These are phyloP conservation scores for Hypoxylon lienhwacheense DNA, from an alignment of 495 filamentous ascomycete genomes.

Conservation along the genomic window DNA sequence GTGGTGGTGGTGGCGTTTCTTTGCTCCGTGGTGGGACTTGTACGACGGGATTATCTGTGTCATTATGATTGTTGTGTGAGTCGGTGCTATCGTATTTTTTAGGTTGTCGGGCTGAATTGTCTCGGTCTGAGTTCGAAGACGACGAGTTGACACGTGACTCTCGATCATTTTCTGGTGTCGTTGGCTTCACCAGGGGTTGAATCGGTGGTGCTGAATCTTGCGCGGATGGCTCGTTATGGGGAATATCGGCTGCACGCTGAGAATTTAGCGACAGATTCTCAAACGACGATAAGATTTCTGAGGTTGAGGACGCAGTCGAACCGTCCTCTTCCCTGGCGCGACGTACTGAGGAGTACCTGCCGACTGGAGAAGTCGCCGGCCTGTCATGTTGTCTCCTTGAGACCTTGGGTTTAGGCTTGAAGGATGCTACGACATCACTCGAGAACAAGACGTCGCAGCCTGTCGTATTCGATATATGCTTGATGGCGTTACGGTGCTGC, in stretches of 20 bases:
- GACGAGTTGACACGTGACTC: conserved; percentile 1
- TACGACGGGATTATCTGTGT: conserved; percentile 1
- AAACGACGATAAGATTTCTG: conserved; percentile 37
- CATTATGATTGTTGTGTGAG: conserved; percentile 13
- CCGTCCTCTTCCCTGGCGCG: conserved; percentile 63
- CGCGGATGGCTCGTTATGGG: conserved; percentile 27
- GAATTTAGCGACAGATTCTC: conserved; percentile 40
- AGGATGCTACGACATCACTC: conserved; percentile 57
- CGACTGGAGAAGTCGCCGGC: conserved; percentile 50
- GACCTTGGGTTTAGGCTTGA: conserved; percentile 26
- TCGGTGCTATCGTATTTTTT: conserved; percentile 1
- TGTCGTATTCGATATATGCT: conserved; percentile 72
- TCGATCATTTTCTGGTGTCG: conserved; percentile 4
- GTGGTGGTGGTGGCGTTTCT: background rate
- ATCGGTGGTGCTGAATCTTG: conserved; percentile 25
- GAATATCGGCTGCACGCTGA: conserved; percentile 35
- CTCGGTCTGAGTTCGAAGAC: background rate
- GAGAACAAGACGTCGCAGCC: conserved; percentile 68
- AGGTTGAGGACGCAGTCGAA: conserved; percentile 32
- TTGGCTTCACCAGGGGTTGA: conserved; percentile 37
- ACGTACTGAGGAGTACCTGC: conserved; percentile 84
- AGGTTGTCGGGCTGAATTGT: background rate
- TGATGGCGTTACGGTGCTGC: conserved; percentile 75
- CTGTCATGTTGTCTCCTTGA: conserved; percentile 21
- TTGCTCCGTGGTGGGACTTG: background rate